Base-by-base conservation (phyloP, 768 basidiomycete species). In the Melanogaster broomeanus region DNA sequence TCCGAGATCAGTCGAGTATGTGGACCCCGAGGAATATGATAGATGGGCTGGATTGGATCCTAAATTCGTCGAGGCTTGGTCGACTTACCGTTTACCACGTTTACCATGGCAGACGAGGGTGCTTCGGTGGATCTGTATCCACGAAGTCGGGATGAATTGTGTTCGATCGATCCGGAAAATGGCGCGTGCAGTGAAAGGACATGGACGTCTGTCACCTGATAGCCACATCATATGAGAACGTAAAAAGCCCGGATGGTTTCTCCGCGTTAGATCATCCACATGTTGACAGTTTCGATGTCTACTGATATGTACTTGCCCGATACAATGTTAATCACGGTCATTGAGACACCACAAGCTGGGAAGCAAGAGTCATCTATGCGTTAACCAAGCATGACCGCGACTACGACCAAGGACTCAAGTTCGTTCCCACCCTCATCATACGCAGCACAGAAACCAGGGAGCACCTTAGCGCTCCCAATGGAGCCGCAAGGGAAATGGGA, bases 401-500 rank as follows among this genome's bases (percentile, higher is more conserved):
- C 12, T 42, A 22, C 16, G 27, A 50, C 42, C 18, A 48, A 18
- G 15, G 19, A n/a, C 10, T 9, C 46, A 22, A 27, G 31, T 11
- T 41, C 50, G 3, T 47, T 52, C 18, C 39, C 39, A 19, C 2
- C 49, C 13, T 45, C 52, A 4, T 42, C 64, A 9, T 43, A 42
- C 24, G 15, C 13, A 2, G 9, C 24, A 13, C 8, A 21, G 33
- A 67, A 66, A 37, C 15, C 37, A 15, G n/a, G 63, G 67, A 3
- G 67, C 63, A 3, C 67, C 68, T 4, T 68, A 68, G 28, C 59
- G 55, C n/a, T 58, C 50, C 12, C 93, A 95, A 67, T 68, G 83
- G 0, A 90, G 87, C 60, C 75, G 93, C 51, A 96, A 93, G 68
- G 91, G 93, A 96, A 96, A 68, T 83, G 82, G 49, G 84, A 93